Percentiles rank a stretch among this genome's conserved stretches.
Evolutionary conservation across 768 basidiomycete species (phyloP).

Genomic region (Paxillus rubicundulus): DNA sequence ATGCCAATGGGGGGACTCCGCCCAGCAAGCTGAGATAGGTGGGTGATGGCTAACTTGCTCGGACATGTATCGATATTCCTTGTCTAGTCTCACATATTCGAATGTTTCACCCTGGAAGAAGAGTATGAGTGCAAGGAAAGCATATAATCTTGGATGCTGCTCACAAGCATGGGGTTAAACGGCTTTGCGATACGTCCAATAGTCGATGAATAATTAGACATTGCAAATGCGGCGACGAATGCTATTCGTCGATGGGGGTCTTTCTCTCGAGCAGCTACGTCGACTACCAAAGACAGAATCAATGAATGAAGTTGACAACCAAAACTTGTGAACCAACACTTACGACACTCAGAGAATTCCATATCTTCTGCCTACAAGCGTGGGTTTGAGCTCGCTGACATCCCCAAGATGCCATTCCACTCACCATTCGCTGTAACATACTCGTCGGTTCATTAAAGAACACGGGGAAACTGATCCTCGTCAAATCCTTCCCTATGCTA

Average conservation of each 20-base stretch:
- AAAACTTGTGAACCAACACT: slow-evolving; percentile 27
- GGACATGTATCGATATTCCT: slow-evolving; percentile 87
- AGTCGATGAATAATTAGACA: slow-evolving; percentile 97
- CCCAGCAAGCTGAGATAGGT: slow-evolving; percentile 94
- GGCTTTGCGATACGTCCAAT: slow-evolving; percentile 96
- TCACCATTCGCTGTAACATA: slow-evolving; percentile 93
- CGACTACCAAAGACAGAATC: slow-evolving; percentile 49
- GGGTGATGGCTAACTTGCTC: slow-evolving; percentile 99
- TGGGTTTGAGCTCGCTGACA: background rate
- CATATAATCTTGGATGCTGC: slow-evolving; percentile 23
- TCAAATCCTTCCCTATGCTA: slow-evolving; percentile 94
- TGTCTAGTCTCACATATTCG: slow-evolving; percentile 86
- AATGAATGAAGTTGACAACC: slow-evolving; percentile 5
- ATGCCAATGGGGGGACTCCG: slow-evolving; percentile 84
- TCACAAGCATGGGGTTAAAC: slow-evolving; percentile 91
- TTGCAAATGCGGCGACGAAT: slow-evolving; percentile 94
- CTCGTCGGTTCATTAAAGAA: slow-evolving; percentile 93
- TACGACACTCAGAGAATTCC: slow-evolving; percentile 92
- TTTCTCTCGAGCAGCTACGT: slow-evolving; percentile 72
- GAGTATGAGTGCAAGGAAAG: background rate
- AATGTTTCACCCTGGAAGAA: slow-evolving; percentile 78
- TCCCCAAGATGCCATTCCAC: slow-evolving; percentile 11
- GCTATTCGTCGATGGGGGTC: slow-evolving; percentile 84
- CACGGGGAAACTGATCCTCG: slow-evolving; percentile 92
- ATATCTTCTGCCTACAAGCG: slow-evolving; percentile 78